Percentiles rank a stretch among this genome's conserved stretches.
Conservation (phyloP, 73 alveolate genomes). For the Tetrahymena borealis region DNA sequence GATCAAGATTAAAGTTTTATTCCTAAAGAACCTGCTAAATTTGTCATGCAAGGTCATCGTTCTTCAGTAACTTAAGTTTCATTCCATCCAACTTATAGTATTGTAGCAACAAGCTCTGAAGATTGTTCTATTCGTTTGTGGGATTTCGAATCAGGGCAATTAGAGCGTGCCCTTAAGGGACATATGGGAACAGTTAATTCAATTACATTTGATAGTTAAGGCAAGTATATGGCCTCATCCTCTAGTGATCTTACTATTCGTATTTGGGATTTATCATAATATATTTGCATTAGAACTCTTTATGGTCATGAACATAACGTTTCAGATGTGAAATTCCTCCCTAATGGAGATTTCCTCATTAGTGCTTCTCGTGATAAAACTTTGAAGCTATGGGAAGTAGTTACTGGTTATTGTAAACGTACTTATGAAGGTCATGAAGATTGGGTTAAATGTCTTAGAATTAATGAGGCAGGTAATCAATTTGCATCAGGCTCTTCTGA, state of each 20-base stretch:
- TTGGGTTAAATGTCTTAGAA: constrained; percentile 77
- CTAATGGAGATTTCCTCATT: constrained; percentile 71
- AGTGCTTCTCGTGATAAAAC: constrained; percentile 85
- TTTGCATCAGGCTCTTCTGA: constrained; percentile 78
- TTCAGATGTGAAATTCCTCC: constrained; percentile 65
- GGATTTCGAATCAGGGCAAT: constrained; percentile 74
- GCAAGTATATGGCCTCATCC: constrained; percentile 66
- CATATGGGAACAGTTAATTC: constrained; percentile 80
- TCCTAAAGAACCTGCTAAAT: constrained; percentile 49
- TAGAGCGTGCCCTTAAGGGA: constrained; percentile 71
- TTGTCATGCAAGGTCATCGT: constrained; percentile 72
- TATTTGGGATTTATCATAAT: constrained; percentile 76
- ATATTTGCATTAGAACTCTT: constrained; percentile 67
- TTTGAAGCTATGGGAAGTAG: constrained; percentile 84
- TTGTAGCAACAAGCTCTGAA: constrained; percentile 75
- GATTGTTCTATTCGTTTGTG: constrained; percentile 84
- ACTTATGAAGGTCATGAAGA: constrained; percentile 80
- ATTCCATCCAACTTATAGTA: constrained; percentile 59
- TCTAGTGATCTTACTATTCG: constrained; percentile 72
- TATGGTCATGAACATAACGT: constrained; percentile 94
- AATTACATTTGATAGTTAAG: constrained; percentile 71
- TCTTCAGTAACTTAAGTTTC: constrained; percentile 61
- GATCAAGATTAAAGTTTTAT: constrained; percentile 6
- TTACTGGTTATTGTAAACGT: constrained; percentile 77
- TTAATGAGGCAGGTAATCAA: constrained; percentile 56